These are phyloP conservation scores for Rhododendron simsii DNA, from an alignment of 148 eudicot species.

Conservation along the genomic window DNA sequence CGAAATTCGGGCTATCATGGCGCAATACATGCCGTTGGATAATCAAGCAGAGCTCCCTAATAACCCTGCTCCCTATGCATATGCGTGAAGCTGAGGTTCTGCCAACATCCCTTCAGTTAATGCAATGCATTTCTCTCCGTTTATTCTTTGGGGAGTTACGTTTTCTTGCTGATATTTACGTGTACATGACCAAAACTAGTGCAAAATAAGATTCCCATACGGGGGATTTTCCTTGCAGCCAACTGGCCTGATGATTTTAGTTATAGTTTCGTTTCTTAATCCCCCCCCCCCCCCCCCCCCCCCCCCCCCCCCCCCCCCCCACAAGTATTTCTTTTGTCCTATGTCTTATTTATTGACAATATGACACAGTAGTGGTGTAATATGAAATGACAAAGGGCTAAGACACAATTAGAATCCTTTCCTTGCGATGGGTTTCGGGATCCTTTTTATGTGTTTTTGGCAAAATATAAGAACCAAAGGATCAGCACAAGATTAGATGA, in stretches of 20 bases:
- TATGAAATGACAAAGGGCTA: neutral
- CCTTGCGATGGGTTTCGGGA: neutral
- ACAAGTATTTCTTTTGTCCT: neutral
- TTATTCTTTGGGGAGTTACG: neutral
- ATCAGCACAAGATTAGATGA: neutral
- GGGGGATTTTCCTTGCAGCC: neutral
- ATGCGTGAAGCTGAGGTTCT: constrained; percentile 15
- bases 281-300: no score
- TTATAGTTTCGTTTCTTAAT: neutral
- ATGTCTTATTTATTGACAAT: neutral
- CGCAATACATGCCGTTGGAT: constrained; percentile 55
- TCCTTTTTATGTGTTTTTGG: neutral
- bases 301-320: no score
- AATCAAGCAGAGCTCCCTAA: constrained; percentile 23
- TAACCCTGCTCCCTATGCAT: constrained; percentile 15
- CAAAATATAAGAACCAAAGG: neutral
- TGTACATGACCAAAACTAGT: neutral
- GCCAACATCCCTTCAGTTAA: neutral
- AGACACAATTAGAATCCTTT: neutral
- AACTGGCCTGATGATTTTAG: neutral
- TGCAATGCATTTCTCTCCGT: neutral
- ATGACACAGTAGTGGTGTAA: neutral
- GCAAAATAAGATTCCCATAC: neutral
- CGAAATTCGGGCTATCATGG: constrained; percentile 53
- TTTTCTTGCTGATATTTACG: neutral